These are phyloP conservation scores for Eucalyptus viminalis DNA, from an alignment of 345 rosid genomes.

Conservation along the genomic window DNA sequence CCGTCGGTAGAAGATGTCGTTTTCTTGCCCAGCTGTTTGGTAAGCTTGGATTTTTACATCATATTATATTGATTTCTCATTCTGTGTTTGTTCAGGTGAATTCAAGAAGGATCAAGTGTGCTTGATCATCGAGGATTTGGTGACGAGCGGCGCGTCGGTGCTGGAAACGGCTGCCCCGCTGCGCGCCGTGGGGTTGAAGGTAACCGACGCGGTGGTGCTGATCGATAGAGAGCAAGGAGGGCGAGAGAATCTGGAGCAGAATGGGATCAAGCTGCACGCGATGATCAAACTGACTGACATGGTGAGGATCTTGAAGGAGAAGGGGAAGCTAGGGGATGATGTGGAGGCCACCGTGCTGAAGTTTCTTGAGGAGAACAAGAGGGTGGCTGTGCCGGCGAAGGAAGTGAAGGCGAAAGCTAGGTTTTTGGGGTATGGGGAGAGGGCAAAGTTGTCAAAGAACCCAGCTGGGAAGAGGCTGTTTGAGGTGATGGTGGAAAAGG, in stretches of 20 bases:
- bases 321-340: slow-evolving; percentile 64
- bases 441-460: slow-evolving; percentile 61
- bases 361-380: slow-evolving; percentile 71
- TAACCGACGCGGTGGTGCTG: slow-evolving; percentile 80
- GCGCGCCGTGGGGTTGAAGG: slow-evolving; percentile 62
- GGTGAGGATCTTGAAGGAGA: slow-evolving; percentile 78
- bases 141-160: slow-evolving; percentile 89
- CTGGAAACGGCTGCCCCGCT: slow-evolving; percentile 84
- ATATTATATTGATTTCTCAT: not conserved
- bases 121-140: slow-evolving; percentile 73
- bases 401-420: slow-evolving; percentile 26
- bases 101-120: slow-evolving; percentile 47
- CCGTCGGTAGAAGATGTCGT: not conserved
- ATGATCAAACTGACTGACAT: slow-evolving; percentile 65
- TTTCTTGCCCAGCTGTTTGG: not conserved
- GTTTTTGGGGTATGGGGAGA: slow-evolving; percentile 47
- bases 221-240: slow-evolving; percentile 96
- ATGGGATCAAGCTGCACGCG: slow-evolving; percentile 72
- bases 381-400: slow-evolving; percentile 49
- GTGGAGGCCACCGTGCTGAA: slow-evolving; percentile 41
- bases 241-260: slow-evolving; percentile 60
- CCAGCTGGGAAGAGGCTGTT: slow-evolving; percentile 65
- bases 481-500: slow-evolving; percentile 78
- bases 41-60: not conserved
- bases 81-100: not conserved